A percentile compares a stretch with the other conserved stretches of the same genome.
phyloP scores from a whole-genome alignment of 2,329 filamentous ascomycete species.

The Sporothrix sp. region DNA sequence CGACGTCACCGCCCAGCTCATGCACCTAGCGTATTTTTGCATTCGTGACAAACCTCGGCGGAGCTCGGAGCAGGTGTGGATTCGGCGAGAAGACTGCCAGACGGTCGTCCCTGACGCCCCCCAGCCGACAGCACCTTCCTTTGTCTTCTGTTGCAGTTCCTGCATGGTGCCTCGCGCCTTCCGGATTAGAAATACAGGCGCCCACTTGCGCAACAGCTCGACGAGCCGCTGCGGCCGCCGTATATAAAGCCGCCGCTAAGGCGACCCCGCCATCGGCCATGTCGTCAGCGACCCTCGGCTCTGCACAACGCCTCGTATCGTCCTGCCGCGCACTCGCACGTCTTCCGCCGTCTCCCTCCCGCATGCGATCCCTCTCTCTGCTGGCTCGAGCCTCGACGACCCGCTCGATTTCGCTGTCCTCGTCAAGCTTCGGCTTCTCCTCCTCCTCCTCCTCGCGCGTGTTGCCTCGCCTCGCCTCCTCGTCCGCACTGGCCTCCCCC shows the following conservation, averaged over 20 bases:
- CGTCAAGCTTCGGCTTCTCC: not conserved
- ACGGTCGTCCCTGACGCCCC: too few species aligned
- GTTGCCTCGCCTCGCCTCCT: too few species aligned
- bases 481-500: slow-evolving; percentile 17
- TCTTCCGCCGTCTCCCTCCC: not conserved
- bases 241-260: not conserved
- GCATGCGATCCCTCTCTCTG: not conserved
- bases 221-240: not conserved
- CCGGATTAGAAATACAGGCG: slow-evolving; percentile 6
- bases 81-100: too few species aligned
- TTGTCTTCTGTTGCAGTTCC: not conserved
- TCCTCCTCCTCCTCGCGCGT: not conserved
- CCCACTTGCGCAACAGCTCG: not conserved
- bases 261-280: slow-evolving; percentile 7
- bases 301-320: not conserved
- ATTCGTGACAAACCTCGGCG: too few species aligned
- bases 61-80: too few species aligned
- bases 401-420: slow-evolving; percentile 2
- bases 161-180: not conserved
- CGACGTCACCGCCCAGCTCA: too few species aligned
- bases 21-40: too few species aligned
- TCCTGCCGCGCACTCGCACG: not conserved
- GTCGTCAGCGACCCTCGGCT: not conserved
- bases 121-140: too few species aligned
- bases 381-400: slow-evolving; percentile 6